These are phyloP conservation scores for Thalassiosira exigua DNA, from an alignment of 352 stramenopile species.

Conservation along the genomic window DNA sequence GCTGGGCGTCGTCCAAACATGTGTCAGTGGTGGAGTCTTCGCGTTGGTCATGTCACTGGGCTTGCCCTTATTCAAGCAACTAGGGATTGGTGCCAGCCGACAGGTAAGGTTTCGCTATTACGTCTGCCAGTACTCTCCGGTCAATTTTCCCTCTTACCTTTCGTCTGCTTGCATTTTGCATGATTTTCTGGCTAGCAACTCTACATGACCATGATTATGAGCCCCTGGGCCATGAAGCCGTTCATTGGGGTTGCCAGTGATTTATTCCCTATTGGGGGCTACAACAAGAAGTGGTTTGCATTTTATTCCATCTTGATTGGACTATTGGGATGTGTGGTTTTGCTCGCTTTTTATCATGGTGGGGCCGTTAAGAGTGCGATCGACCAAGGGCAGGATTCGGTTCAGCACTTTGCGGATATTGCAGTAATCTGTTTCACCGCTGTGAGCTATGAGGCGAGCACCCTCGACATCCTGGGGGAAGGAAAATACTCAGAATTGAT, in stretches of 20 bases:
- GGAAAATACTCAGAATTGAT: conserved; percentile 61
- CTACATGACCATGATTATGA: conserved; percentile 54
- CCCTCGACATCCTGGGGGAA: conserved; percentile 57
- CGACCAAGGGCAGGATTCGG: conserved; percentile 12
- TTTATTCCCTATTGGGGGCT: conserved; percentile 57
- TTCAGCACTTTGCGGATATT: conserved; percentile 35
- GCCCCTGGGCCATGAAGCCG: conserved; percentile 59
- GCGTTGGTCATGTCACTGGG: conserved; percentile 55
- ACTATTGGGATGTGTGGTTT: conserved; percentile 28
- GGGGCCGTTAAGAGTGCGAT: conserved; percentile 18
- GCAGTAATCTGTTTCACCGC: conserved; percentile 55
- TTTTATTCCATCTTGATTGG: conserved; percentile 57
- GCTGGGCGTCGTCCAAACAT: conserved; percentile 42
- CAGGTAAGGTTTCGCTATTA: too few species aligned
- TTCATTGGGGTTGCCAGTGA: conserved; percentile 59
- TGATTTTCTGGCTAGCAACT: too few species aligned
- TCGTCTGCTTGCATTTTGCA: too few species aligned
- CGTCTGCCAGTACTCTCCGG: too few species aligned
- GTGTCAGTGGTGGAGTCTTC: conserved; percentile 37
- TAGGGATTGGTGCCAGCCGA: conserved; percentile 42
- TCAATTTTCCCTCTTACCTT: too few species aligned
- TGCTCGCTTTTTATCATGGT: conserved; percentile 41
- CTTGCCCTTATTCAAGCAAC: conserved; percentile 50
- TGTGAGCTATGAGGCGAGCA: conserved; percentile 49
- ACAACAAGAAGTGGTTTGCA: conserved; percentile 58